Base-by-base conservation (phyloP, 371 early-diverging fungal species). In the Mortierella sp. region DNA sequence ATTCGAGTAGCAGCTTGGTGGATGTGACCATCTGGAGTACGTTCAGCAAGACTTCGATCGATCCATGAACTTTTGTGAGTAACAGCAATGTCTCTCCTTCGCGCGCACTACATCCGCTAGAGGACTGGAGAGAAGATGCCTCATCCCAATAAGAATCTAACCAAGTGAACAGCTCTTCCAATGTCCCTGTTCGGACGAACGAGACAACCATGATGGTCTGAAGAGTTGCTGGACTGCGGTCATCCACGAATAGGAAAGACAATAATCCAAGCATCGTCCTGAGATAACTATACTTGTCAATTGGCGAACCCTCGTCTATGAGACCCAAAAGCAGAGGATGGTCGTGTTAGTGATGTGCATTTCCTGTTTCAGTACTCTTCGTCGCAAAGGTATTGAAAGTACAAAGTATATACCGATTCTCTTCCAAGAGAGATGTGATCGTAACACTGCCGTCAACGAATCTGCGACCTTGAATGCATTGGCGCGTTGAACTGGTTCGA, bases 131-230 rank as follows among this genome's bases (percentile, higher is more conserved):
- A 1, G 57, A 14, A 1, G 58, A 72, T 6, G 84, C 82, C 50
- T 84, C 82, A 17, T 61, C 50, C 94, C 93, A 93, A 32, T 86
- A 75, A 4, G 72, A 46, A 39, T 86, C 83, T 12, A 91, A 58
- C 28, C 88, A 68, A 9, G 75, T 50, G 32, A 92, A 83, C 17
- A 94, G 65, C 17, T 76, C 50, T n/a, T 86, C 87, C 12, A 90
- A 52, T 6, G 93, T 93, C 7, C 83, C 86, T 39, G 79, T 70
- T 52, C 86, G 87, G 41, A 90, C 87, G 80, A 94, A 93, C 2
- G 89, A 83, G 6, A 85, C 70, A 0, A 91, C 89, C 17, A 93
- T 67, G 23, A 88, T 87, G 17, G 92, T 90, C 70, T 94, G 91
- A 49, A 94, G 79, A 12, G 84, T 83, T 2, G 89, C 67, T 21